Evolutionary conservation across 331 rosid species (phyloP).

Genomic region (Stylosanthes scabra): DNA sequence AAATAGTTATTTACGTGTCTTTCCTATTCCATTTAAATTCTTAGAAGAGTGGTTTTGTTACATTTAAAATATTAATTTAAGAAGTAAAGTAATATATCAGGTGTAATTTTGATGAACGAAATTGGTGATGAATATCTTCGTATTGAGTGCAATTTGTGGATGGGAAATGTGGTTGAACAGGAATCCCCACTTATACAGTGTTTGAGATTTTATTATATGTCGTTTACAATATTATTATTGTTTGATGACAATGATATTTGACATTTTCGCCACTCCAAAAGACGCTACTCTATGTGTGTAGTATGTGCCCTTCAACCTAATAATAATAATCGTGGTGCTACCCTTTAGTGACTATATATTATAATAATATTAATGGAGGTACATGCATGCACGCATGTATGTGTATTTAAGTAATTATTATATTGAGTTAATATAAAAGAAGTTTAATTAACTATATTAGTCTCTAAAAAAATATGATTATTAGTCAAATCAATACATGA

Average conservation of each 20-base stretch:
- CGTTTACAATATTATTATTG: neutral
- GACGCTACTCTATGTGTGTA: neutral
- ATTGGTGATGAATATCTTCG: slow-evolving; percentile 9
- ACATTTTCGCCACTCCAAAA: neutral
- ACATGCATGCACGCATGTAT: neutral
- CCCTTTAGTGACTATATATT: neutral
- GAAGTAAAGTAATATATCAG: no score
- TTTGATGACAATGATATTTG: slow-evolving; percentile 6
- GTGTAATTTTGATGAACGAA: no score
- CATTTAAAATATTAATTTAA: no score
- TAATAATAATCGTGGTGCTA: neutral
- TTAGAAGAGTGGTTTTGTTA: no score
- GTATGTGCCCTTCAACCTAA: slow-evolving; percentile 16
- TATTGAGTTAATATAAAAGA: no score
- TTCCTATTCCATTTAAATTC: no score
- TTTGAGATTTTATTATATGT: neutral
- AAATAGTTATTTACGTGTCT: no score
- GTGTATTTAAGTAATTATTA: neutral
- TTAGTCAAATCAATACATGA: no score
- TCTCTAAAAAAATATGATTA: no score
- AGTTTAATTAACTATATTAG: no score
- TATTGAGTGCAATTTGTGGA: slow-evolving; percentile 11
- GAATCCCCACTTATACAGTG: slow-evolving; percentile 35
- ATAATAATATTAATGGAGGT: neutral
- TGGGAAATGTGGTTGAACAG: slow-evolving; percentile 48